These are phyloP conservation scores for Mortierella claussenii DNA, from an alignment of 192 early-diverging fungal species.

Conservation along the genomic window DNA sequence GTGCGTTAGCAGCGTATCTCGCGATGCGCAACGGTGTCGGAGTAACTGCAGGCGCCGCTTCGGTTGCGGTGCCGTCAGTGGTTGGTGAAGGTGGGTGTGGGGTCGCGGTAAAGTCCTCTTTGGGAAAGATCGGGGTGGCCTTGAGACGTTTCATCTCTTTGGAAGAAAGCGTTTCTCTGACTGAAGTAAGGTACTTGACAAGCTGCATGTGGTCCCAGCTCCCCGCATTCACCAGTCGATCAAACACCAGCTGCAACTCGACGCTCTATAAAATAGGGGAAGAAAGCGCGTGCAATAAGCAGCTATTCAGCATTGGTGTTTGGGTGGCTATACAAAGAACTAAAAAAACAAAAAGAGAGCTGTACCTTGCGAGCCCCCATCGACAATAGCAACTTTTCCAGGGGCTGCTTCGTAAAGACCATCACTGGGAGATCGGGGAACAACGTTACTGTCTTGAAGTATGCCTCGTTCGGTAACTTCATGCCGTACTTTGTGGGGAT, in stretches of 20 bases:
- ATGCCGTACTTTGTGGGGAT: conserved; percentile 80
- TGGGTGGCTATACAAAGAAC: too few species aligned
- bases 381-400: conserved; percentile 66
- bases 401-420: conserved; percentile 60
- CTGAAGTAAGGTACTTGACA: conserved; percentile 81
- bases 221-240: conserved; percentile 74
- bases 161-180: conserved; percentile 70
- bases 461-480: conserved; percentile 72
- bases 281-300: too few species aligned
- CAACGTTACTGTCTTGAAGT: conserved; percentile 82
- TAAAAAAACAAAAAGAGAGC: too few species aligned
- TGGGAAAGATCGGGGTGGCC: conserved; percentile 75
- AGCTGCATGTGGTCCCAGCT: conserved; percentile 89
- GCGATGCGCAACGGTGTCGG: conserved; percentile 35
- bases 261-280: too few species aligned
- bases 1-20: conserved; percentile 67
- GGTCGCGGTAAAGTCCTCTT: conserved; percentile 46
- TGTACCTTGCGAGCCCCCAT: conserved; percentile 85
- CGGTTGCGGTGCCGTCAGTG: conserved; percentile 3
- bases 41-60: conserved; percentile 8
- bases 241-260: conserved; percentile 86
- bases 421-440: conserved; percentile 88
- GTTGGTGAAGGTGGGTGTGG: conserved; percentile 22
- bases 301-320: too few species aligned
- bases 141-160: conserved; percentile 70